A percentile compares a stretch with the other conserved stretches of the same genome.
phyloP scores from a whole-genome alignment of 163 green algal species.

The Chlamydomonas reinhardtii region DNA sequence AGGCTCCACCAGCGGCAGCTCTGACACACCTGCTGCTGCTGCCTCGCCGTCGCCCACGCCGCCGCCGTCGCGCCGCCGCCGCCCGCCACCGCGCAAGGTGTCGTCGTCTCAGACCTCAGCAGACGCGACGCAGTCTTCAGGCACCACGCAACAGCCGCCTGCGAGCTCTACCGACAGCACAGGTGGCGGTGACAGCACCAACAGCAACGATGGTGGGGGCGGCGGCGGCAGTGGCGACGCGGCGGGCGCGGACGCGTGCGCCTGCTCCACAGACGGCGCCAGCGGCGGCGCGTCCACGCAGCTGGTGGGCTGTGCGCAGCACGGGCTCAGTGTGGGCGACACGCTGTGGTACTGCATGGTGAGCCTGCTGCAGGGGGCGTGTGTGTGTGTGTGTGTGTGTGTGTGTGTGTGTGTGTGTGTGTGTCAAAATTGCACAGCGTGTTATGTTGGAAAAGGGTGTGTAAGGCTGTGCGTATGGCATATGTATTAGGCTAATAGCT shows the following conservation, averaged over 20 bases:
- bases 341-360: constrained; percentile 11
- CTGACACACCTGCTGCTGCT: no score
- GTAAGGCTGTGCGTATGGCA: no score
- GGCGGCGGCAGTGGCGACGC: no score
- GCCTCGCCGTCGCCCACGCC: neutral
- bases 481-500: no score
- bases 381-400: no score
- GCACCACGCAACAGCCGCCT: neutral
- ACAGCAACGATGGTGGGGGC: neutral
- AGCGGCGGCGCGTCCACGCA: constrained; percentile 6
- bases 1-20: no score
- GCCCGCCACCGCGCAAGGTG: neutral
- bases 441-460: no score
- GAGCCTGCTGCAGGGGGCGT: neutral
- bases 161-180: neutral
- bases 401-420: neutral
- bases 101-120: no score
- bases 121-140: no score
- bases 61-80: neutral
- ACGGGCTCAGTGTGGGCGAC: constrained; percentile 12
- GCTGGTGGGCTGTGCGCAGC: constrained; percentile 28
- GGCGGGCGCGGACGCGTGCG: constrained; percentile 2
- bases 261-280: constrained; percentile 4
- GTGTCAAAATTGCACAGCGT: no score
- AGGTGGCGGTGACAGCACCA: neutral